Percentiles rank a stretch among this genome's conserved stretches.
These are phyloP conservation scores for Mitragyna speciosa DNA, from an alignment of 257 asterid genomes.

Conservation along the genomic window DNA sequence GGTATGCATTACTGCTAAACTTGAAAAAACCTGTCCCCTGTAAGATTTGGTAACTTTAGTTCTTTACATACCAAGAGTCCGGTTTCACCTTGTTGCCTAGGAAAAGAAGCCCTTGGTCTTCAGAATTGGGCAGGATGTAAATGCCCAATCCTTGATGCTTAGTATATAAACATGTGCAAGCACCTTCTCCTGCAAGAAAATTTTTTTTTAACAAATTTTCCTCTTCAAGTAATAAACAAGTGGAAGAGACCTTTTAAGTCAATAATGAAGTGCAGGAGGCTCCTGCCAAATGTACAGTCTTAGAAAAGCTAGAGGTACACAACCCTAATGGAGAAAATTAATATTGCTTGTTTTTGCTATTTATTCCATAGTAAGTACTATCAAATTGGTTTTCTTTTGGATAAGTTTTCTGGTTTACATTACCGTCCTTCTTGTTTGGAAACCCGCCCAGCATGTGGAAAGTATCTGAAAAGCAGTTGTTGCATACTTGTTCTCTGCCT, in stretches of 20 bases:
- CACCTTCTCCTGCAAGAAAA: not conserved
- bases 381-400: not conserved
- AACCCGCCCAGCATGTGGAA: not conserved
- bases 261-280: not conserved
- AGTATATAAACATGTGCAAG: not conserved
- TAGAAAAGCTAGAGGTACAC: not conserved
- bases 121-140: not conserved
- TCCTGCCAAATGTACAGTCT: not conserved
- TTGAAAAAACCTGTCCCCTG: not conserved
- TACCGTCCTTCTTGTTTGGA: not conserved
- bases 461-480: not conserved
- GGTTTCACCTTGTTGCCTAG: not conserved
- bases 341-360: not conserved
- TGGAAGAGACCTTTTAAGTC: not conserved
- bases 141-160: not conserved
- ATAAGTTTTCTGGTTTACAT: not conserved
- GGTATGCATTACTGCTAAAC: slow-evolving; percentile 4
- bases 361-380: not conserved
- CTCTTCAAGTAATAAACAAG: not conserved
- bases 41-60: not conserved
- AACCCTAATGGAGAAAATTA: not conserved
- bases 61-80: not conserved
- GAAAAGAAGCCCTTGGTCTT: not conserved
- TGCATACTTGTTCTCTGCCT: not conserved
- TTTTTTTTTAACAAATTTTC: not conserved